Evolutionary conservation across 768 basidiomycete species (phyloP), one percentile per base, ranked within the genome.

Genomic region (Agrocybe chaxingu): DNA sequence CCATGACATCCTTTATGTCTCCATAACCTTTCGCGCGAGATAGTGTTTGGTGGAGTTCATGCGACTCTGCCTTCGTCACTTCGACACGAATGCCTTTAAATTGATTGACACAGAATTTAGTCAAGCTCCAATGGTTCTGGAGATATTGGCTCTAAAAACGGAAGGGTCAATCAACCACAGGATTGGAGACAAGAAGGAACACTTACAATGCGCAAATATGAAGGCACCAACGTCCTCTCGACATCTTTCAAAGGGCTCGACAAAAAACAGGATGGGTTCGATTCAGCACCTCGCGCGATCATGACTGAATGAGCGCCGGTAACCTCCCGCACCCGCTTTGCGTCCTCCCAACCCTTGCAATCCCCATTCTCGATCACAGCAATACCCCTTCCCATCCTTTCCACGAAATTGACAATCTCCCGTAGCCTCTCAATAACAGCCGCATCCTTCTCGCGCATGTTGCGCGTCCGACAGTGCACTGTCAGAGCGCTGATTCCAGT

Each of bases 331-430:
- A 98, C 80, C 41, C 84, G 78, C 52, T 81, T 83, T 42, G 88
- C 87, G 59, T 95, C 93, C 56, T 85, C 79, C 70, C 79, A 87
- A 3, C 84, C 85, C 11, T 77, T 65, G 57, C 92, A 97, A 65
- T 99, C 96, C 0, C 97, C 97, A 65, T 99, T 99, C 69, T 91
- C 90, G 19, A 95, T 78, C 32, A 99, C 84, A 0, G 94, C 88
- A n/a, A 97, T 79, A 0, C 83, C 87, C 57, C 77, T 80, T 2
- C 86, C 85, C 73, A 86, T 76, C 2, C 74, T 70, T 50, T 82
- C 79, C 5, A 96, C 93, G 59, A 89, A 87, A 7, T 92, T 80
- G 16, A 94, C 92, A 51, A 99, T 89, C 59, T 93, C 92, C 42
- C 74, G 71, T 62, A 99, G 66, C 46, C 95, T 77, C 41, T 85